These are phyloP conservation scores for Alternaria sp. DNA, from an alignment of 2,329 filamentous ascomycete genomes.

Conservation along the genomic window DNA sequence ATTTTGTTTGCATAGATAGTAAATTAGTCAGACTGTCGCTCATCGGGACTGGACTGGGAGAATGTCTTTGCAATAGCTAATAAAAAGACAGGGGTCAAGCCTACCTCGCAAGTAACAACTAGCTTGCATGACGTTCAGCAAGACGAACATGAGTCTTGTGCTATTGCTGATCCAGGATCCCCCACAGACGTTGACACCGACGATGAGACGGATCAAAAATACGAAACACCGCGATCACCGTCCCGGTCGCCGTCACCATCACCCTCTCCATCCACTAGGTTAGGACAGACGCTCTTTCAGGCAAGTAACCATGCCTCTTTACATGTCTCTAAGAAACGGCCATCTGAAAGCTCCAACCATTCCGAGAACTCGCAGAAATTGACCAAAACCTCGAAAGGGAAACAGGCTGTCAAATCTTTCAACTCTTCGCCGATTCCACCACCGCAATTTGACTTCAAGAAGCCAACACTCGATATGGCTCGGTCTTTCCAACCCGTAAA, in stretches of 20 bases:
- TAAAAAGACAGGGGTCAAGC: background rate
- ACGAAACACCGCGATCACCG: conserved; percentile 30
- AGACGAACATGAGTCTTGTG: conserved; percentile 15
- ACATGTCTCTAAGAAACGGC: conserved; percentile 27
- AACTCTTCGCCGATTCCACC: background rate
- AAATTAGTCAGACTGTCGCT: background rate
- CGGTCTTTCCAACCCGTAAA: conserved; percentile 24
- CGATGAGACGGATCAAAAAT: conserved; percentile 15
- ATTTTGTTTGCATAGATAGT: background rate
- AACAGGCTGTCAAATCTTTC: conserved; percentile 21
- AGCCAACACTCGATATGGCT: conserved; percentile 26
- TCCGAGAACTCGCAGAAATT: conserved; percentile 35
- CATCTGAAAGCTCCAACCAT: conserved; percentile 23
- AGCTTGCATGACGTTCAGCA: background rate
- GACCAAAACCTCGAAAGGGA: conserved; percentile 34
- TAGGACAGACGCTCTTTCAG: conserved; percentile 28
- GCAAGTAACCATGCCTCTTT: conserved; percentile 34
- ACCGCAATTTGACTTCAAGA: conserved; percentile 24
- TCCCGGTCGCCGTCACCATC: conserved; percentile 25
- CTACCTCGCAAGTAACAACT: background rate
- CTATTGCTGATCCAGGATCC: conserved; percentile 32
- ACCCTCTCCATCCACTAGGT: conserved; percentile 26
- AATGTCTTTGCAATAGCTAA: conserved; percentile 1
- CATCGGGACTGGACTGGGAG: background rate
- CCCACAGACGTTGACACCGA: conserved; percentile 42